These are phyloP conservation scores for Phytopythium sindhum DNA, from an alignment of 352 stramenopile genomes.

Conservation along the genomic window DNA sequence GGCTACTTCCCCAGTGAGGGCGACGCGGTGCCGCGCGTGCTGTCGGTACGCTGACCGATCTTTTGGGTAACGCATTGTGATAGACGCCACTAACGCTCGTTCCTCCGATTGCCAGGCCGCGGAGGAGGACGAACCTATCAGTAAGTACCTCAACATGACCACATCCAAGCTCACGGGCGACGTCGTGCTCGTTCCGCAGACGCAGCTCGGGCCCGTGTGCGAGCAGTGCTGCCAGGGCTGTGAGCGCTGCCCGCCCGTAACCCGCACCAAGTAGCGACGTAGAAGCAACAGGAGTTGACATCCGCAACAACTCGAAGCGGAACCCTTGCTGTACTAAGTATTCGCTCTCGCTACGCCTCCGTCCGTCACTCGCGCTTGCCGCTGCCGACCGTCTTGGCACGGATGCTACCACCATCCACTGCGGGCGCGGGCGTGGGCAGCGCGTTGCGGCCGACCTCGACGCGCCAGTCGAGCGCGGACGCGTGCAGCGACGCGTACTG, in stretches of 20 bases:
- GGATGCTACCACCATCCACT: slow-evolving; percentile 17
- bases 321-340: not conserved
- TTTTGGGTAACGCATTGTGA: not conserved
- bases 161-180: slow-evolving; percentile 68
- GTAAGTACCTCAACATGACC: slow-evolving; percentile 60
- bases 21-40: slow-evolving; percentile 34
- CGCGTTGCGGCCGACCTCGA: slow-evolving; percentile 67
- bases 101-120: slow-evolving; percentile 13
- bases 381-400: slow-evolving; percentile 45
- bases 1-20: slow-evolving; percentile 49
- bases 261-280: slow-evolving; percentile 9
- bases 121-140: slow-evolving; percentile 45
- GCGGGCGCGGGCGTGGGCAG: slow-evolving; percentile 14
- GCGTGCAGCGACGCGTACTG: slow-evolving; percentile 73
- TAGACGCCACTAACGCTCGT: not conserved
- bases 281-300: slow-evolving; percentile 10
- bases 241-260: slow-evolving; percentile 26
- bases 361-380: slow-evolving; percentile 9
- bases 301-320: not conserved
- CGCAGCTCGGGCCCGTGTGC: slow-evolving; percentile 71
- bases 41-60: slow-evolving; percentile 14
- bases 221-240: slow-evolving; percentile 66
- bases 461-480: slow-evolving; percentile 51
- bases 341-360: not conserved
- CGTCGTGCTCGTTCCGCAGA: slow-evolving; percentile 73